Percentiles rank a stretch among this genome's conserved stretches.
Conservation (phyloP, 805 yeast genomes). For the Ogataea ganodermae region DNA sequence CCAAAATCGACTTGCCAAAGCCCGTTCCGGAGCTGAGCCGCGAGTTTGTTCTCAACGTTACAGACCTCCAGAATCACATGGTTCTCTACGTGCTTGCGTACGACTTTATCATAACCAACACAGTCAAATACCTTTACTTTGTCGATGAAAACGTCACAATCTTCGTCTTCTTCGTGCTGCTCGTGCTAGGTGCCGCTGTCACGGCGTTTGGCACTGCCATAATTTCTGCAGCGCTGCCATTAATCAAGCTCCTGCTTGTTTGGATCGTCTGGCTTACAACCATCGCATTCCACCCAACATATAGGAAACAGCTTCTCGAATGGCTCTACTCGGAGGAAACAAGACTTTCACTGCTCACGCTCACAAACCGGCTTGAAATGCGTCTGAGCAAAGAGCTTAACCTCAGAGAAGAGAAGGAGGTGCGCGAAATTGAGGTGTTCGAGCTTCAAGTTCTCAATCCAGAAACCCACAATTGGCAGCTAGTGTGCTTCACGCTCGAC, state of each 20-base stretch:
- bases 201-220: conserved; percentile 33
- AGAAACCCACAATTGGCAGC: conserved; percentile 58
- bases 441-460: conserved; percentile 62
- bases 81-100: conserved; percentile 59
- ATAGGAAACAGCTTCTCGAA: conserved; percentile 48
- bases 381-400: conserved; percentile 41
- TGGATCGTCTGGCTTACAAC: conserved; percentile 50
- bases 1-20: conserved; percentile 52
- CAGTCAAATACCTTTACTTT: conserved; percentile 63
- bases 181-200: conserved; percentile 17
- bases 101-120: conserved; percentile 53
- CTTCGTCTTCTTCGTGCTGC: conserved; percentile 44
- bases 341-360: conserved; percentile 48
- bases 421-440: conserved; percentile 60
- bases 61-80: conserved; percentile 85
- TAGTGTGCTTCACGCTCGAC: conserved; percentile 58
- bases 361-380: conserved; percentile 52
- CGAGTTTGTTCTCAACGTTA: conserved; percentile 75
- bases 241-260: conserved; percentile 37
- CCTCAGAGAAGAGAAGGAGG: conserved; percentile 40
- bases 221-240: conserved; percentile 26
- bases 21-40: conserved; percentile 79
- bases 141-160: conserved; percentile 61
- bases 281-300: conserved; percentile 53
- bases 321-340: conserved; percentile 64